phyloP scores from a whole-genome alignment of 2,329 filamentous ascomycete species.

The Dryadomyces quercus-mongolicae region DNA sequence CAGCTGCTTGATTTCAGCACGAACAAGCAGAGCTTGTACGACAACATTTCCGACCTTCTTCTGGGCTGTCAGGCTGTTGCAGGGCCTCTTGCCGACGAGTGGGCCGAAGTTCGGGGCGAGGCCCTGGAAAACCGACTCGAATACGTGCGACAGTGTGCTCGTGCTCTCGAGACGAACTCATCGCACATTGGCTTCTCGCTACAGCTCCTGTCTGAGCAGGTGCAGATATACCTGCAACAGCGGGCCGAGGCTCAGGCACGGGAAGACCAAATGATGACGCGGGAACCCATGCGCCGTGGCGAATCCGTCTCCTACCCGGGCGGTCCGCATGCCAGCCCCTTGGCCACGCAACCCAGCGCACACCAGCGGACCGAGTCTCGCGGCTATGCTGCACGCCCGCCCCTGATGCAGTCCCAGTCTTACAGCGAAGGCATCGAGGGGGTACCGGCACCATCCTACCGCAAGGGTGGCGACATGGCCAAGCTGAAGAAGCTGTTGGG shows the following conservation, averaged over 20 bases:
- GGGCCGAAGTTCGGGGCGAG: conserved; percentile 84
- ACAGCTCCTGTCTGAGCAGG: conserved; percentile 74
- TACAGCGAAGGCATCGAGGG: conserved; percentile 47
- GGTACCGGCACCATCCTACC: conserved; percentile 30
- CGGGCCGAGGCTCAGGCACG: conserved; percentile 30
- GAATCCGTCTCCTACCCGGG: conserved; percentile 41
- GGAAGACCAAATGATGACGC: conserved; percentile 30
- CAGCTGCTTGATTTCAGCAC: conserved; percentile 77
- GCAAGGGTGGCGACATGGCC: conserved; percentile 48
- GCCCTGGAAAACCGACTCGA: conserved; percentile 78
- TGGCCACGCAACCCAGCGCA: conserved; percentile 10
- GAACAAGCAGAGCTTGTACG: conserved; percentile 89
- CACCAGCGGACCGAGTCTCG: conserved; percentile 49
- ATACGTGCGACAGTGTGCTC: conserved; percentile 63
- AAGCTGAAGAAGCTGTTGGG: conserved; percentile 57
- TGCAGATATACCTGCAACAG: conserved; percentile 45
- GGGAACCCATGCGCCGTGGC: conserved; percentile 42
- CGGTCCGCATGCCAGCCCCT: neutral
- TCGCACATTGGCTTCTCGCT: conserved; percentile 81
- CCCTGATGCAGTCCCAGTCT: conserved; percentile 44
- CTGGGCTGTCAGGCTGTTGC: conserved; percentile 84
- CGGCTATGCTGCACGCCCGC: conserved; percentile 30
- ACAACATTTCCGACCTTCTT: conserved; percentile 81
- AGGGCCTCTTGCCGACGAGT: conserved; percentile 84
- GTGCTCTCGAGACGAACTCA: conserved; percentile 74